A percentile compares a stretch with the other conserved stretches of the same genome.
Conservation (phyloP, 176 grass and related monocot species). For the Otatea glauca region DNA sequence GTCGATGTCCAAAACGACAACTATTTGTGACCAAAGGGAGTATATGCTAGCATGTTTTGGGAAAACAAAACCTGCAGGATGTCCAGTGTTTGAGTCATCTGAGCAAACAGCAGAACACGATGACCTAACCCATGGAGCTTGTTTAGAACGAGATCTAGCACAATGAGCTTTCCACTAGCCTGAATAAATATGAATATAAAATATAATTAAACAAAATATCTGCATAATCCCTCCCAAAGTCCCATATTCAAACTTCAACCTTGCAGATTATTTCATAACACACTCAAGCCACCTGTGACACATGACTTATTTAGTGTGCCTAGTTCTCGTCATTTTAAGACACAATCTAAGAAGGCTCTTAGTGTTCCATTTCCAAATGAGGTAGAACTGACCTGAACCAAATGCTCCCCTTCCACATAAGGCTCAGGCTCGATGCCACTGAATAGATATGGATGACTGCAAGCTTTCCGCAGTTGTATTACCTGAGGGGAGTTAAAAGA, state of each 20-base stretch:
- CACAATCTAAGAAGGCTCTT: slow-evolving; percentile 6
- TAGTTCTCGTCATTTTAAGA: background rate
- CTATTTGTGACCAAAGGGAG: no score
- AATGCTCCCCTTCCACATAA: slow-evolving; percentile 87
- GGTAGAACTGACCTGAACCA: slow-evolving; percentile 46
- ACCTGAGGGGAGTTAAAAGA: slow-evolving; percentile 62
- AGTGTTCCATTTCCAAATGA: slow-evolving; percentile 24
- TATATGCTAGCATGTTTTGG: slow-evolving; percentile 8
- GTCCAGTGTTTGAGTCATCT: slow-evolving; percentile 97
- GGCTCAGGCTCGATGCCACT: slow-evolving; percentile 93
- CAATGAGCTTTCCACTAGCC: slow-evolving; percentile 94
- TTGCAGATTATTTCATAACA: background rate
- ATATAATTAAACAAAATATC: background rate
- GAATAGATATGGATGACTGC: slow-evolving; percentile 96
- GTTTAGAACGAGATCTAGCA: slow-evolving; percentile 79
- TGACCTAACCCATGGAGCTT: slow-evolving; percentile 74
- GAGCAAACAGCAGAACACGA: slow-evolving; percentile 93
- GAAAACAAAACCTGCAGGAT: slow-evolving; percentile 83
- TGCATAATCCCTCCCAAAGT: background rate
- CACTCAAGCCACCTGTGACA: background rate
- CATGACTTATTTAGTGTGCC: background rate
- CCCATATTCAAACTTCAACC: background rate
- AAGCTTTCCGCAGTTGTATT: slow-evolving; percentile 91
- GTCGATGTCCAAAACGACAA: no score
- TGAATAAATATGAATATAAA: slow-evolving; percentile 48